A percentile compares a stretch with the other conserved stretches of the same genome.
Conservation (phyloP, 139 green algal species). For the Limnomonas spitsbergensis region DNA sequence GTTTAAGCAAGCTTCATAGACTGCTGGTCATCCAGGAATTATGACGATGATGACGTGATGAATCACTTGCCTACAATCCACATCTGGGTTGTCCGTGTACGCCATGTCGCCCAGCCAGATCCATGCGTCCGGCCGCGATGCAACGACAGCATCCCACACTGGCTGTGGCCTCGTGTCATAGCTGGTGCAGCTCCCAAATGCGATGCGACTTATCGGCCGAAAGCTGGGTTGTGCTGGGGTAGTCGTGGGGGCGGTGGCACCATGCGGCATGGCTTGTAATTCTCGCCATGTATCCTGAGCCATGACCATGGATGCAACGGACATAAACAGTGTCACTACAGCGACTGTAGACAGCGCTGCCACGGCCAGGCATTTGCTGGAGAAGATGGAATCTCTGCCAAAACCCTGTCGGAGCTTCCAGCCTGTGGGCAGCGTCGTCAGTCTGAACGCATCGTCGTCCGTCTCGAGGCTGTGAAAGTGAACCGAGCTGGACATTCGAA, state of each 20-base stretch:
- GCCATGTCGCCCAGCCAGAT: slow-evolving; percentile 70
- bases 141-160: slow-evolving; percentile 60
- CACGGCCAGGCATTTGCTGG: neutral
- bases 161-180: slow-evolving; percentile 50
- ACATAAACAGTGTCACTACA: neutral
- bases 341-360: neutral
- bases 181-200: slow-evolving; percentile 54
- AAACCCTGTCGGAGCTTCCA: neutral
- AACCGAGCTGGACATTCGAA: neutral
- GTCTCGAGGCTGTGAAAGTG: neutral
- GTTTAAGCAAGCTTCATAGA: too few species aligned
- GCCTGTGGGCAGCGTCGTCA: neutral
- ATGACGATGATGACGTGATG: too few species aligned
- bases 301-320: neutral
- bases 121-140: slow-evolving; percentile 56
- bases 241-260: too few species aligned
- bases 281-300: neutral
- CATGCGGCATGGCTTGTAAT: too few species aligned
- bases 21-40: too few species aligned
- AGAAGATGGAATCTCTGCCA: too few species aligned
- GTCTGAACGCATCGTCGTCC: neutral
- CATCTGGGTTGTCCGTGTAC: slow-evolving; percentile 42
- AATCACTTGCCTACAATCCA: slow-evolving; percentile 4
- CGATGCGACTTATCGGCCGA: slow-evolving; percentile 26
- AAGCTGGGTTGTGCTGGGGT: too few species aligned